Percentiles rank a stretch among this genome's conserved stretches.
phyloP scores from a whole-genome alignment of 768 basidiomycete genomes.

The Phylloporus sp. region DNA sequence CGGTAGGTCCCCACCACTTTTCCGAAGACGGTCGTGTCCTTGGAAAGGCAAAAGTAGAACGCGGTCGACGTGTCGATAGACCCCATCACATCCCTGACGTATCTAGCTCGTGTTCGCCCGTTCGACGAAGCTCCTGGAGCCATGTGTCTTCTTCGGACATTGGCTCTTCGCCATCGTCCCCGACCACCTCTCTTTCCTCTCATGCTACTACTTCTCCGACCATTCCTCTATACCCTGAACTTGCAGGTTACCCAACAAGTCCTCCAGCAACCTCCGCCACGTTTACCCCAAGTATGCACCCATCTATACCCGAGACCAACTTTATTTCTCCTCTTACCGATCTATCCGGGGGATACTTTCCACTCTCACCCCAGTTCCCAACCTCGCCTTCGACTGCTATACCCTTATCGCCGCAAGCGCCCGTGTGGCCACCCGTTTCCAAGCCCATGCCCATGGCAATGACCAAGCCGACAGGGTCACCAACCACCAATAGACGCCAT shows the following conservation, averaged over 20 bases:
- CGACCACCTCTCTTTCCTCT: conserved; percentile 18
- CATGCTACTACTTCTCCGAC: conserved; percentile 20
- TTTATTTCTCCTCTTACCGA: conserved; percentile 14
- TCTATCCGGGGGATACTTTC: conserved; percentile 15
- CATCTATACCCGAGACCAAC: conserved; percentile 9
- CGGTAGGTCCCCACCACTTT: conserved; percentile 19
- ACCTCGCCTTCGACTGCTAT: conserved; percentile 7
- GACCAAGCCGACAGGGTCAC: conserved; percentile 5
- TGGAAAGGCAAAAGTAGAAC: conserved; percentile 23
- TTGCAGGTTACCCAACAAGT: conserved; percentile 13
- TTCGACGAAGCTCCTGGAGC: conserved; percentile 29
- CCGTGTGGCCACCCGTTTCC: conserved; percentile 14
- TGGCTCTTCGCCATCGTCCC: conserved; percentile 23
- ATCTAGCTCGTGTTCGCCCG: conserved; percentile 30
- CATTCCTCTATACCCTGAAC: conserved; percentile 20
- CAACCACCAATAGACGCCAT: conserved; percentile 9
- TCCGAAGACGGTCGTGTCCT: conserved; percentile 19
- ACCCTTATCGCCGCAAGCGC: conserved; percentile 12
- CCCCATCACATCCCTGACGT: conserved; percentile 8
- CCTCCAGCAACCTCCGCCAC: conserved; percentile 5
- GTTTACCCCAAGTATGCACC: conserved; percentile 8
- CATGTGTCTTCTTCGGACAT: conserved; percentile 17
- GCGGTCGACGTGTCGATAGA: conserved; percentile 23
- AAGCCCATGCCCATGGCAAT: not conserved
- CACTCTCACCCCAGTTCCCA: conserved; percentile 10